Base-by-base conservation (phyloP, 768 basidiomycete species). In the Hypsizygus marmoreus region DNA sequence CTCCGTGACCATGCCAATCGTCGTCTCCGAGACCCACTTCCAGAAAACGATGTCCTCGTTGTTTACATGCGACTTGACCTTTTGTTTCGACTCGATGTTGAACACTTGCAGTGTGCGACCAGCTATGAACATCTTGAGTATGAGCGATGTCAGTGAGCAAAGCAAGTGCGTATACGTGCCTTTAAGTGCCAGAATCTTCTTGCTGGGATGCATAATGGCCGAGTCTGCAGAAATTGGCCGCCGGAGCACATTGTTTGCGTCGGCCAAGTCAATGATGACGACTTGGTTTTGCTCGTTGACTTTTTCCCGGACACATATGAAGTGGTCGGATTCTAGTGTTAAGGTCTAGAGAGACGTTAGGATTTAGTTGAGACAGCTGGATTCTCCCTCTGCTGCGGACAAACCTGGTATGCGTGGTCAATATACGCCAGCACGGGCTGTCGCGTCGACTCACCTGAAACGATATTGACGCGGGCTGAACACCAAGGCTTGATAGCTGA, bases 221-320 rank as follows among this genome's bases (percentile, higher is more conserved):
- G 91, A 92, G 66, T 99, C 97, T n/a, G 97, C 97, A 19, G 91
- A 88, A 61, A 99, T 98, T 51, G 94, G 94, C 57, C 94, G 78
- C 49, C 94, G 86, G 45, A 95, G 80, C 59, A 98, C 90, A 86
- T 95, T 91, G 74, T 97, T 97, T 59, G 95, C 92, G 68, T 98
- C 92, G 50, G 88, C 76, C 53, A 99, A 86, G 84, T 98, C 95
- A 63, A 99, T 89, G 64, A 99, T 98, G 65, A 97, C 95, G 53
- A 99, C 97, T 71, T 97, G 95, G 70, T 95, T 93, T 62, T 91
- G 86, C 54, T 95, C 94, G 60, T 88, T 86, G 62, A 92, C 81
- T 68, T 93, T 94, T 75, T 98, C 95, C 45, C 95, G 89, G 50
- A 98, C 84, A 67, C 97, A 98, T 59, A 99, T 97, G 71, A 91